phyloP scores from a whole-genome alignment of 148 eudicot species.

The Spergularia bocconei region DNA sequence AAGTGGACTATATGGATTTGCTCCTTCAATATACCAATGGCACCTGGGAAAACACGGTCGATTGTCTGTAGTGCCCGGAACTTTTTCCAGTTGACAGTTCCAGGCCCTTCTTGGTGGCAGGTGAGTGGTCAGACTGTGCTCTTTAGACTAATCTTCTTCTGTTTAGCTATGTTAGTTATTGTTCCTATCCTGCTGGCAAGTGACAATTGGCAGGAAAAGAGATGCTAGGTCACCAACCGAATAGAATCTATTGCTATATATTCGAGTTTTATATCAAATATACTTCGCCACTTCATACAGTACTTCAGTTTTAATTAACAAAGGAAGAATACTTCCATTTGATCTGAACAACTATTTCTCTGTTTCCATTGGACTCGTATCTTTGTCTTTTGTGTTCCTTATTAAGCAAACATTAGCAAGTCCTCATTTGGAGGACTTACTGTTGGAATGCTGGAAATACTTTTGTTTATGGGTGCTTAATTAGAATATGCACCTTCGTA shows the following conservation, averaged over 20 bases:
- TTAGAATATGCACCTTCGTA: neutral
- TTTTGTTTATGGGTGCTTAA: neutral
- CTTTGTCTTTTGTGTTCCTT: neutral
- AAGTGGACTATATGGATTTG: slow-evolving; percentile 99
- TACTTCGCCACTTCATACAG: neutral
- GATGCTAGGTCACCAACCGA: too few species aligned
- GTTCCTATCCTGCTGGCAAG: too few species aligned
- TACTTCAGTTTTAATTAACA: neutral
- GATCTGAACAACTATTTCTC: neutral
- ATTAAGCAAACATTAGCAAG: neutral
- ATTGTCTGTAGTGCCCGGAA: slow-evolving; percentile 98
- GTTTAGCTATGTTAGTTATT: neutral
- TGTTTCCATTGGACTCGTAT: neutral
- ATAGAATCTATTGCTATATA: too few species aligned
- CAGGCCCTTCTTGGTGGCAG: slow-evolving; percentile 99
- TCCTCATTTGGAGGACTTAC: neutral
- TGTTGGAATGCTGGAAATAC: neutral
- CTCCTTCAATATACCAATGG: slow-evolving; percentile 98
- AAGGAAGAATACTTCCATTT: too few species aligned
- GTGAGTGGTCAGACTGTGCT: slow-evolving; percentile 33
- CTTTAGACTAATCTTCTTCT: neutral
- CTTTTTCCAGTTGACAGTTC: slow-evolving; percentile 92
- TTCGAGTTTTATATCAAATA: too few species aligned
- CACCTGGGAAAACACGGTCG: slow-evolving; percentile 98
- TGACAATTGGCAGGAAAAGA: too few species aligned